Conservation (phyloP, 352 stramenopile genomes). For the Phytophthora macrochlamydospora region DNA sequence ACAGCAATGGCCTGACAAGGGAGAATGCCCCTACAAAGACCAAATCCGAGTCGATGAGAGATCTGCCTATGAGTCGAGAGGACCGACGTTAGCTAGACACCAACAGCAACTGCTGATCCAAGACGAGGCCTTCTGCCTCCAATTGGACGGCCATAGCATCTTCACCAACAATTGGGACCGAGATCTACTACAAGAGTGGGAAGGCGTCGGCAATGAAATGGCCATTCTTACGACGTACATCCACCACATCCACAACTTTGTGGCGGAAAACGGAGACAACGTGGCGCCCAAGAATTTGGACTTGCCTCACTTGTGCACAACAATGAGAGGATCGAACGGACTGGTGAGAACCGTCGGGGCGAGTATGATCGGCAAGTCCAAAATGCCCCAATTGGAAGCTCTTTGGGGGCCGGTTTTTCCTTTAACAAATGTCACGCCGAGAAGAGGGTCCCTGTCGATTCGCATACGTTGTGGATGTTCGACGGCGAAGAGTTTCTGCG, state of each 20-base stretch:
- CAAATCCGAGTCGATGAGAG: conserved; percentile 75
- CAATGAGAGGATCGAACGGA: conserved; percentile 58
- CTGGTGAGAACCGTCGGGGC: conserved; percentile 72
- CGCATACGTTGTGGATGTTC: conserved; percentile 75
- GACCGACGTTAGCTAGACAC: conserved; percentile 69
- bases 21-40: conserved; percentile 56
- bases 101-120: conserved; percentile 76
- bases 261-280: conserved; percentile 73
- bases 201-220: conserved; percentile 76
- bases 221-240: conserved; percentile 80
- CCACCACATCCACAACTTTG: conserved; percentile 82
- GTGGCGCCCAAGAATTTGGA: conserved; percentile 52
- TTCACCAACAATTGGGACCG: conserved; percentile 85
- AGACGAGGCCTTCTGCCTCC: conserved; percentile 81
- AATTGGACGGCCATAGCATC: conserved; percentile 82
- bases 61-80: conserved; percentile 68
- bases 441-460: conserved; percentile 60
- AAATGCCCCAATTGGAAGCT: conserved; percentile 66
- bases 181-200: conserved; percentile 72
- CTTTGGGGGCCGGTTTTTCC: conserved; percentile 76
- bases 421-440: conserved; percentile 83
- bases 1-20: conserved; percentile 56
- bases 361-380: conserved; percentile 76
- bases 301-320: conserved; percentile 76
- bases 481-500: conserved; percentile 67